phyloP scores from a whole-genome alignment of 495 filamentous ascomycete species.

The Tuber indicum region DNA sequence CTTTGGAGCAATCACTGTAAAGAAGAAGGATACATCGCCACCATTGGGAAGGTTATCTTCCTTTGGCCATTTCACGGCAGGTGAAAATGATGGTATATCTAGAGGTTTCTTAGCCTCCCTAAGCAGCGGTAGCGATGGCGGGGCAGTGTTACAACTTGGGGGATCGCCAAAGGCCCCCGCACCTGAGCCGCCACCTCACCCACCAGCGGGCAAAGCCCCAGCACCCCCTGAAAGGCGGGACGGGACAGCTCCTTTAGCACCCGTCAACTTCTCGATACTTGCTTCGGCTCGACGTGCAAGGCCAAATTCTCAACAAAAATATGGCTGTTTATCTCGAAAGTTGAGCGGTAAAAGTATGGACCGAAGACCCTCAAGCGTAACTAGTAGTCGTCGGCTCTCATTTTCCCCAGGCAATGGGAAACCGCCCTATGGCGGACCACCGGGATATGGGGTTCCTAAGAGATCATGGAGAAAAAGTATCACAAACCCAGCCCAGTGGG shows the following conservation, averaged over 20 bases:
- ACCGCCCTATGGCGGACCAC: slow-evolving; percentile 27
- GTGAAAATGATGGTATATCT: slow-evolving; percentile 27
- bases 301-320: slow-evolving; percentile 10
- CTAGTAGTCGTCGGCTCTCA: slow-evolving; percentile 22
- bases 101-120: slow-evolving; percentile 30
- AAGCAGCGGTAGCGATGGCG: slow-evolving; percentile 17
- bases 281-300: slow-evolving; percentile 15
- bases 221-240: not conserved
- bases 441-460: slow-evolving; percentile 31
- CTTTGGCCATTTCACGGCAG: slow-evolving; percentile 31
- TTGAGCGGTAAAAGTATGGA: slow-evolving; percentile 11
- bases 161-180: slow-evolving; percentile 16
- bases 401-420: slow-evolving; percentile 21
- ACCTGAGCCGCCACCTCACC: slow-evolving; percentile 15
- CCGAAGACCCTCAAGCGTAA: slow-evolving; percentile 24
- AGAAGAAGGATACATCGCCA: slow-evolving; percentile 16
- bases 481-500: slow-evolving; percentile 26
- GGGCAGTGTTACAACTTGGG: slow-evolving; percentile 24
- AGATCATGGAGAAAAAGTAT: slow-evolving; percentile 31
- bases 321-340: slow-evolving; percentile 11
- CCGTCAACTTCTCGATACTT: slow-evolving; percentile 19
- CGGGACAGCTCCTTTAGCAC: slow-evolving; percentile 7
- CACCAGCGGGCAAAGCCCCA: slow-evolving; percentile 14
- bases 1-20: slow-evolving; percentile 13
- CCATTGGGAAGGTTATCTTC: slow-evolving; percentile 27